Percentiles rank a stretch among this genome's conserved stretches.
Conservation (phyloP, 1,284 basidiomycete genomes). For the Ganoderma meredithae region DNA sequence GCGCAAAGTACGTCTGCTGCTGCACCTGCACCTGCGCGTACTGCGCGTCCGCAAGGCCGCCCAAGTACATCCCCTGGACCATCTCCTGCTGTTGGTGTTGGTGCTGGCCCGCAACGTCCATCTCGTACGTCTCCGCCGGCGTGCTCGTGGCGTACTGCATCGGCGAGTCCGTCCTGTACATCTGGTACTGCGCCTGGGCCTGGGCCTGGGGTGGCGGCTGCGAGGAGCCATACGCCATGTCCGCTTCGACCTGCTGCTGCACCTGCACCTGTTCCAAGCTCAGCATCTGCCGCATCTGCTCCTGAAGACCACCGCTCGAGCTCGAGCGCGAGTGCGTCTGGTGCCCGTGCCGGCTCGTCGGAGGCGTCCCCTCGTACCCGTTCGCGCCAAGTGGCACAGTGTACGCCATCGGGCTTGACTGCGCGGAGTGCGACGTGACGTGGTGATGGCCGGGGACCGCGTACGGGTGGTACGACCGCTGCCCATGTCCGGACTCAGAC, state of each 20-base stretch:
- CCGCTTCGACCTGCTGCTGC: slow-evolving; percentile 22
- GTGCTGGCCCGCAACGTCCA: slow-evolving; percentile 23
- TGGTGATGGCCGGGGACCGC: slow-evolving; percentile 41
- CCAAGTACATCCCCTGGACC: slow-evolving; percentile 21
- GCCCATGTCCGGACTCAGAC: slow-evolving; percentile 43
- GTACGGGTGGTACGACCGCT: slow-evolving; percentile 60
- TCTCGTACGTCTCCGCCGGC: slow-evolving; percentile 33
- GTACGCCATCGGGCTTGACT: slow-evolving; percentile 65
- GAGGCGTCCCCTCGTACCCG: slow-evolving; percentile 35
- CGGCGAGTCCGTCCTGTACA: slow-evolving; percentile 41
- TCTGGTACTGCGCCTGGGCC: slow-evolving; percentile 23
- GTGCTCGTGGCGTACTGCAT: slow-evolving; percentile 34
- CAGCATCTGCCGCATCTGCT: slow-evolving; percentile 44
- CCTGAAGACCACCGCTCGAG: slow-evolving; percentile 41
- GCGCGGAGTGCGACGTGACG: slow-evolving; percentile 49
- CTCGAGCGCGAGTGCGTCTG: slow-evolving; percentile 31
- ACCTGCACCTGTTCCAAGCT: slow-evolving; percentile 35
- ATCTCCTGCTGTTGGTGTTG: slow-evolving; percentile 20
- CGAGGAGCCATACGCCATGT: slow-evolving; percentile 14
- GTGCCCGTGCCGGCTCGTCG: slow-evolving; percentile 9
- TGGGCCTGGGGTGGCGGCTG: not conserved
- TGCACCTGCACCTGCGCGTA: slow-evolving; percentile 21
- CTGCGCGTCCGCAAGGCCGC: slow-evolving; percentile 17
- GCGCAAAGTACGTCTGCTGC: slow-evolving; percentile 25
- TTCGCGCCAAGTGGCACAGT: slow-evolving; percentile 47